phyloP scores from a whole-genome alignment of 192 early-diverging fungal species.

The Physocladia obscura region DNA sequence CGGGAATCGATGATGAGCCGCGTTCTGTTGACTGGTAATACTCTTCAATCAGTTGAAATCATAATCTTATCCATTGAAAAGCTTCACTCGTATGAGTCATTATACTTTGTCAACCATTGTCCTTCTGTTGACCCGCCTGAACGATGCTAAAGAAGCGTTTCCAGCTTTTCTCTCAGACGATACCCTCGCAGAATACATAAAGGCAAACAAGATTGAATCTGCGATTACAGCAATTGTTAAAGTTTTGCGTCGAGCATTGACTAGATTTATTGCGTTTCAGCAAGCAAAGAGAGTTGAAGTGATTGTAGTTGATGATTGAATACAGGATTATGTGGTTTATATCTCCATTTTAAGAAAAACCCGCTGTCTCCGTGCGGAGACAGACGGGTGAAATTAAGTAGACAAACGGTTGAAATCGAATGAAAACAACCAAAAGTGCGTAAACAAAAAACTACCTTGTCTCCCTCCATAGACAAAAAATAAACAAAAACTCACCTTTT shows the following conservation, averaged over 20 bases:
- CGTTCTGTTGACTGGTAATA: not conserved
- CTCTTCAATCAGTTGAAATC: not conserved
- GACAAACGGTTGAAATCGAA: no score
- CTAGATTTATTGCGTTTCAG: not conserved
- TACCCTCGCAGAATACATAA: not conserved
- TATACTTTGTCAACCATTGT: not conserved
- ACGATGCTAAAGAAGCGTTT: not conserved
- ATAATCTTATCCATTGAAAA: not conserved
- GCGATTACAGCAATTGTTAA: not conserved
- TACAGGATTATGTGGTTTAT: not conserved
- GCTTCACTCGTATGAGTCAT: not conserved
- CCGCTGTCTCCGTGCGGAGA: no score
- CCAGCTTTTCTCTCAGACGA: not conserved
- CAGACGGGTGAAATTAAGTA: no score
- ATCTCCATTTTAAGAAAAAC: no score
- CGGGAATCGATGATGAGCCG: constrained; percentile 3
- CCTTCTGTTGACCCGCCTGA: not conserved
- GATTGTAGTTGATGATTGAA: not conserved
- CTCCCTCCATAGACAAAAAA: no score
- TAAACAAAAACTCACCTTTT: no score
- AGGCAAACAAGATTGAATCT: not conserved
- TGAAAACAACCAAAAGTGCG: no score
- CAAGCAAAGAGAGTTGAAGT: not conserved
- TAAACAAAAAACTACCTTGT: no score
- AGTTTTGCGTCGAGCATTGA: not conserved